Base-by-base conservation (phyloP, 192 early-diverging fungal species). In the Phlyctochytrium bullatum region DNA sequence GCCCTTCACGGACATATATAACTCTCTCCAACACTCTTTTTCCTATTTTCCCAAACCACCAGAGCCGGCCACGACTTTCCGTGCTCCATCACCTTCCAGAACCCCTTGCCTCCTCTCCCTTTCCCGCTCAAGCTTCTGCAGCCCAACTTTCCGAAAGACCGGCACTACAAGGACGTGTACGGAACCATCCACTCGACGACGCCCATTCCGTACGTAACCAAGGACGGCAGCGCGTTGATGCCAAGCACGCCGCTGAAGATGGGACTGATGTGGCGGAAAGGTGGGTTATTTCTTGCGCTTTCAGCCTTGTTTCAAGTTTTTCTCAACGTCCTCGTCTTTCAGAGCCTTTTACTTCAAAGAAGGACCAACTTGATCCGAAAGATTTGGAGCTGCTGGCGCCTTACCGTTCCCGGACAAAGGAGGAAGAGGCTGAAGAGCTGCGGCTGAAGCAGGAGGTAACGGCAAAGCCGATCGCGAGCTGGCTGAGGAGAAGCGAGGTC, bases 71-170 rank as follows among this genome's bases (percentile, higher is more conserved):
- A 72, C 25, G 70, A 73, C 72, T 73, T 73, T 28, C 59, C 51
- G 10, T 68, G 65, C 61, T 17, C 32, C 16, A 59, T 63, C 34
- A 34, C 28, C 36, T 68, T 56, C 52, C 17, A 12, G 36, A 73
- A 73, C 66, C 32, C 36, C 25, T 66, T 73, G 30, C 72, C 72
- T 10, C 66, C 36, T 0, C 65, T 56, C 20, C 72, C 72, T 23
- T 68, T 73, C 33, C 66, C 67, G 61, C 60, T 66, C 24, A 73
- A 73, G 36, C 72, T 73, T 3, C 33, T 73, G 63, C n/a, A 64
- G 28, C 1, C 24, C 47, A 30, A 10, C 61, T 23, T 16, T 17
- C 27, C 32, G 20, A 30, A 35, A 35, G 17, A 47, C 47, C 12
- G 27, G n/a, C 47, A 25, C 27, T 57, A 57, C 54, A 27, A 57